Conservation (phyloP, 2,329 filamentous ascomycete species). For the Phialocephala sp. region DNA sequence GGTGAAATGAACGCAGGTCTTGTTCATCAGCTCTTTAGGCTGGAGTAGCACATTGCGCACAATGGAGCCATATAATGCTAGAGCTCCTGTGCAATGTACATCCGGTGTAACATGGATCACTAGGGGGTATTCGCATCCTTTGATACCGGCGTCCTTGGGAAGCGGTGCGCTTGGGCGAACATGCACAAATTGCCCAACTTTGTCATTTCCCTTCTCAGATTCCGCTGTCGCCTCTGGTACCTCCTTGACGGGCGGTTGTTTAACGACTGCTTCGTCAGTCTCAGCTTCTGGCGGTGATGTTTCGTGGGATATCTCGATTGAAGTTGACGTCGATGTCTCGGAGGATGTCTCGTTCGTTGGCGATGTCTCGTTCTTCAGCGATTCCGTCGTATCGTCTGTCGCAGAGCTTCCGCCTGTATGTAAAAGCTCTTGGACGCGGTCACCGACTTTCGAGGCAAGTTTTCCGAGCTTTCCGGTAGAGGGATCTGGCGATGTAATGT, state of each 20-base stretch:
- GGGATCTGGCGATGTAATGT: constrained; percentile 1
- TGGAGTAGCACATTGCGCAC: constrained; percentile 22
- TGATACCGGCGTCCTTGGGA: constrained; percentile 7
- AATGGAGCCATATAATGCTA: constrained; percentile 22
- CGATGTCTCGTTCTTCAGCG: too few species aligned
- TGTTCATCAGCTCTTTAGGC: constrained; percentile 8
- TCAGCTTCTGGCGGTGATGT: neutral
- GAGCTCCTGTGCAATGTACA: constrained; percentile 18
- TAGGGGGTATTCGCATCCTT: constrained; percentile 19
- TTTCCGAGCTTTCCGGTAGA: constrained; percentile 4
- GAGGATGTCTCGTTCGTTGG: too few species aligned
- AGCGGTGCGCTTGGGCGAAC: constrained; percentile 14
- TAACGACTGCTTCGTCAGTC: too few species aligned
- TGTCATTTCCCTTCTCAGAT: constrained; percentile 1
- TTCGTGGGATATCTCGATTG: neutral
- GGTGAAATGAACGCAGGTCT: constrained; percentile 23
- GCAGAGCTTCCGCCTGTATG: neutral
- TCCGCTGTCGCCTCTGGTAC: neutral
- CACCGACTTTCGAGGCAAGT: constrained; percentile 16
- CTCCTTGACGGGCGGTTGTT: neutral
- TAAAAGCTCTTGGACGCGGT: constrained; percentile 12
- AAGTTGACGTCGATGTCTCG: neutral
- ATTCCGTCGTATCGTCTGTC: neutral
- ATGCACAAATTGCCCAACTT: constrained; percentile 16
- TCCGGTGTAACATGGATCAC: constrained; percentile 25